Evolutionary conservation across 2,329 filamentous ascomycete genomes (phyloP), one percentile per base, ranked within the genome.

Genomic region (Xylariaceae sp.): DNA sequence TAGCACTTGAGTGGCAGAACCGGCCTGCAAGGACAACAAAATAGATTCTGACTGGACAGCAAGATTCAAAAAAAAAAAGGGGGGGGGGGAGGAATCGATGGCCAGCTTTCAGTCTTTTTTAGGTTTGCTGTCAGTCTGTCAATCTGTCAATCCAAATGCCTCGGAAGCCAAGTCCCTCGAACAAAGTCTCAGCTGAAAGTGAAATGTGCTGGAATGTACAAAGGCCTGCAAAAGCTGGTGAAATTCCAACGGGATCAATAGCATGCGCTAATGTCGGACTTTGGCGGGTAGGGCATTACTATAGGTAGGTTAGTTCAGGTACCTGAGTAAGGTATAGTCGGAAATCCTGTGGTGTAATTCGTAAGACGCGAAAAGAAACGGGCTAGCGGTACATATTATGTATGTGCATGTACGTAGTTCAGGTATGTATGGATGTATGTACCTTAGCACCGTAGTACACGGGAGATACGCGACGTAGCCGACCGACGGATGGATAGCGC

Each of bases 101-200:
- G 48, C 44, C 54, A 47, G 48, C 23, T 26, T 26, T 26, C 23
- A 26, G 23, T 26, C n/a, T 40, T 49, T 47, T 45, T 41, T 42
- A n/a, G 5, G 48, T 46, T 55, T 51, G 52, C 52, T 62, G 59
- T 57, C 56, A 60, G 57, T 49, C 54, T 21, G 23, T 55, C 50
- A 48, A 54, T 57, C 56, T 58, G 57, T 49, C 54, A 29, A 32
- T 55, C 50, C 50, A 54, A 57, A 59, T 57, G 50, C 57, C 55
- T 64, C 53, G 57, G 32, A 10, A 10, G 53, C 26, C 45, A 56
- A 46, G 52, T 40, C 50, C 54, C 49, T 60, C 46, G 48, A 62
- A 57, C 60, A 57, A 46, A 42, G 62, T 63, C 58, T 61, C 58
- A 63, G 58, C 49, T n/a, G 52, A 50, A 61, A 58, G 56, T 57